phyloP scores from a whole-genome alignment of 495 filamentous ascomycete genomes.

The Penicillium fimorum region DNA sequence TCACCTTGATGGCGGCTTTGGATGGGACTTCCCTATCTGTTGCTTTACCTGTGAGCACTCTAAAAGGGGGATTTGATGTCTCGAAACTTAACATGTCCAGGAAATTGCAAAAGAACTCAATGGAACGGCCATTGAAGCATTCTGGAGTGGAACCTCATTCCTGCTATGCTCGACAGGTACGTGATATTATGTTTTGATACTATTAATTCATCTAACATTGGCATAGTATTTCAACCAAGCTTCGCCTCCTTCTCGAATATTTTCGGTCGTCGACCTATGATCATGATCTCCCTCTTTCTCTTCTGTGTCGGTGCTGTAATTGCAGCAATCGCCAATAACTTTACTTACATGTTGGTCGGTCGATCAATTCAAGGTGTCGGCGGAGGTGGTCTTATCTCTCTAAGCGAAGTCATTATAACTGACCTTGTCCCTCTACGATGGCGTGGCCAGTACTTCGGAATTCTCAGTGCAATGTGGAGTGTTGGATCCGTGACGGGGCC shows the following conservation, averaged over 20 bases:
- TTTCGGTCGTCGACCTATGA: slow-evolving; percentile 43
- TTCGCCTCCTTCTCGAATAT: slow-evolving; percentile 43
- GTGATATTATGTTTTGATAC: not conserved
- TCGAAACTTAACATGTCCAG: slow-evolving; percentile 8
- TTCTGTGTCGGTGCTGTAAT: slow-evolving; percentile 60
- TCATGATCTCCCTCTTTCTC: slow-evolving; percentile 50
- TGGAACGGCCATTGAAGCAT: slow-evolving; percentile 56
- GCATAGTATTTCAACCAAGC: slow-evolving; percentile 39
- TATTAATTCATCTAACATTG: not conserved
- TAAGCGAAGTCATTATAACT: slow-evolving; percentile 67
- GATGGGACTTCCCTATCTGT: slow-evolving; percentile 75
- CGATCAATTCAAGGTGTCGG: slow-evolving; percentile 69
- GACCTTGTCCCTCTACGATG: slow-evolving; percentile 56
- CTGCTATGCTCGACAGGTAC: slow-evolving; percentile 46
- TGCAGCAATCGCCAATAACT: slow-evolving; percentile 54
- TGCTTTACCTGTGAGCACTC: slow-evolving; percentile 58
- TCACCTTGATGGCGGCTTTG: slow-evolving; percentile 66
- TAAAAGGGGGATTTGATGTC: not conserved
- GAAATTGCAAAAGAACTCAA: slow-evolving; percentile 42
- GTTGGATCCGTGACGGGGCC: slow-evolving; percentile 67
- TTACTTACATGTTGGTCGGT: slow-evolving; percentile 64
- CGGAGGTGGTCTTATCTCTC: slow-evolving; percentile 65
- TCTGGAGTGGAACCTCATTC: slow-evolving; percentile 59
- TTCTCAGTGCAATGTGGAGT: slow-evolving; percentile 58
- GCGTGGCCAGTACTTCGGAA: slow-evolving; percentile 50